These are phyloP conservation scores for Solanum etuberosum DNA, from an alignment of 257 asterid species.

Conservation along the genomic window DNA sequence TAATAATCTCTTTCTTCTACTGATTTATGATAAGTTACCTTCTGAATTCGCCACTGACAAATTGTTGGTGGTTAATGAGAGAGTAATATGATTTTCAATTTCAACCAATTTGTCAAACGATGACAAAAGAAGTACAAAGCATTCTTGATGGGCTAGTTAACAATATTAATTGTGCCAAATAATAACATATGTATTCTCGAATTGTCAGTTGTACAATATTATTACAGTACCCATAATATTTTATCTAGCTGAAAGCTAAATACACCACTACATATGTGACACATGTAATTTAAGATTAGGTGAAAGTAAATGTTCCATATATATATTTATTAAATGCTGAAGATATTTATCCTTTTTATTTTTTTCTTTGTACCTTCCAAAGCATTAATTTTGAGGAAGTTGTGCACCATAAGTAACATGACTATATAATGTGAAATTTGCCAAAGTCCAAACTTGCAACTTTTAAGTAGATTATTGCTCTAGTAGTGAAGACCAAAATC, in stretches of 20 bases:
- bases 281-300: not conserved
- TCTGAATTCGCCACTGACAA: no score
- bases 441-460: not conserved
- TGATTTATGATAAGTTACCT: no score
- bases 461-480: not conserved
- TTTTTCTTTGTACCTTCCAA: not conserved
- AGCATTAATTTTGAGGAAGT: not conserved
- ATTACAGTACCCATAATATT: not conserved
- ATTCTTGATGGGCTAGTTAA: not conserved
- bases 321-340: not conserved
- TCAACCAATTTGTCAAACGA: not conserved
- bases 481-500: not conserved
- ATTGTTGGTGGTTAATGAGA: not conserved
- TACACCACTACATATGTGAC: not conserved
- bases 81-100: not conserved
- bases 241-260: not conserved
- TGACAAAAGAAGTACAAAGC: not conserved
- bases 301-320: not conserved
- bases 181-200: not conserved
- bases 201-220: not conserved
- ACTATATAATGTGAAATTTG: not conserved
- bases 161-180: not conserved
- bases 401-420: not conserved
- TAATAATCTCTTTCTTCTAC: not conserved
- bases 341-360: not conserved